Evolutionary conservation across 441 rosid genomes (phyloP), one percentile per base, ranked within the genome.

Genomic region (Croton setiger): DNA sequence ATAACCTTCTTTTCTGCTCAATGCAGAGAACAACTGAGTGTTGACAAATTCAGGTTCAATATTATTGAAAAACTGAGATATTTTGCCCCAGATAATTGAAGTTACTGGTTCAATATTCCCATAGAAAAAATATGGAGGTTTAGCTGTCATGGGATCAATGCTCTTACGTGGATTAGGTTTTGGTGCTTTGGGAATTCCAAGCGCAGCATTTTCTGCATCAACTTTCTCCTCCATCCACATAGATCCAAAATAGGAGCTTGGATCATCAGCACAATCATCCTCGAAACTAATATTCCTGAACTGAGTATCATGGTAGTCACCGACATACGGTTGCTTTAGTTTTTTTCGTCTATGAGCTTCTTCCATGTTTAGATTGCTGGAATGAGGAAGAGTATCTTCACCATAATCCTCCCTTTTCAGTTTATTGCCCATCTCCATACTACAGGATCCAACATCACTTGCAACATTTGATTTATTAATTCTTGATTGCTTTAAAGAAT

Each of bases 1-100:
- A 23, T 89, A 95, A 23, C 97, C 98, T 89, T 95, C 99, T 68
- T 68, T 86, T 79, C 97, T 81, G 72, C 73, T 81, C 80, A 95
- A 71, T 0, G 96, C 82, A 0, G 97, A 92, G 79, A 85, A 88
- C 68, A 78, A 67, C 75, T 80, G 83, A 52, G 96, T 72, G 64
- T 83, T 78, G 47, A 86, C 87, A 74, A 84, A 84, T 75, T 92
- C 99, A 20, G 99, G 98, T 74, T 81, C 83, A 33, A 83, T 76
- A 27, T 68, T 83, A 15, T 82, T 85, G 66, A 95, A 80, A 79
- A 86, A 89, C 71, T 82, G 79, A 3, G 97, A 87, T 69, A 92
- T 75, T 80, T 89, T 95, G 31, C 71, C 54, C 96, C 97, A 92
- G 49, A 77, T 75, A 14, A 75, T 78, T n/a, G 63, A 66, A 41